Evolutionary conservation across 2,329 filamentous ascomycete genomes (phyloP).

Genomic region (Teratosphaeria destructans): DNA sequence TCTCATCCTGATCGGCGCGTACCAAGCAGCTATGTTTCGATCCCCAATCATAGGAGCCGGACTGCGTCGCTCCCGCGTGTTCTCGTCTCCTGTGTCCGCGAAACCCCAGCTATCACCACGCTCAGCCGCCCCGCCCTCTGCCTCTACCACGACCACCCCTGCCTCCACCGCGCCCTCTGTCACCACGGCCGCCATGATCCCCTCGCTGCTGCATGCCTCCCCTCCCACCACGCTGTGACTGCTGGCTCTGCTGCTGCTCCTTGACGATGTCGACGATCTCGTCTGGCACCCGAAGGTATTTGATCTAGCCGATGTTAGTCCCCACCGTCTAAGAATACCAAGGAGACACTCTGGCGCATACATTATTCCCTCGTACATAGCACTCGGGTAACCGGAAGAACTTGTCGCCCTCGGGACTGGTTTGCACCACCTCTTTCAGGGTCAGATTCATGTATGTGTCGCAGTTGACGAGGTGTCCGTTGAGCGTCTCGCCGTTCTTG

Average conservation of each 20-base stretch:
- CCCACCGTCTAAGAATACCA: background rate
- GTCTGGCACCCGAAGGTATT: slow-evolving; percentile 91
- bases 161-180: slow-evolving; percentile 25
- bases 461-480: slow-evolving; percentile 90
- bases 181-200: slow-evolving; percentile 35
- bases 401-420: slow-evolving; percentile 85
- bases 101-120: background rate
- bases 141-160: slow-evolving; percentile 19
- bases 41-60: background rate
- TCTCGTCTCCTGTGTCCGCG: background rate
- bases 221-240: slow-evolving; percentile 49
- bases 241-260: slow-evolving; percentile 70
- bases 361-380: slow-evolving; percentile 95
- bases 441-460: slow-evolving; percentile 99
- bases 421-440: slow-evolving; percentile 92
- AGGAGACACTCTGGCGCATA: slow-evolving; percentile 35
- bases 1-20: background rate
- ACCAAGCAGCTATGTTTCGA: background rate
- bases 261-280: slow-evolving; percentile 92
- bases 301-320: slow-evolving; percentile 56
- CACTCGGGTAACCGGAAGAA: slow-evolving; percentile 88
- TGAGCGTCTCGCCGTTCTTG: slow-evolving; percentile 94
- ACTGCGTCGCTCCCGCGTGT: background rate
- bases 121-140: slow-evolving; percentile 16
- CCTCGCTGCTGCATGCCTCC: slow-evolving; percentile 43